These are phyloP conservation scores for Suhomyces sp. DNA, from an alignment of 805 yeast genomes.

Conservation along the genomic window DNA sequence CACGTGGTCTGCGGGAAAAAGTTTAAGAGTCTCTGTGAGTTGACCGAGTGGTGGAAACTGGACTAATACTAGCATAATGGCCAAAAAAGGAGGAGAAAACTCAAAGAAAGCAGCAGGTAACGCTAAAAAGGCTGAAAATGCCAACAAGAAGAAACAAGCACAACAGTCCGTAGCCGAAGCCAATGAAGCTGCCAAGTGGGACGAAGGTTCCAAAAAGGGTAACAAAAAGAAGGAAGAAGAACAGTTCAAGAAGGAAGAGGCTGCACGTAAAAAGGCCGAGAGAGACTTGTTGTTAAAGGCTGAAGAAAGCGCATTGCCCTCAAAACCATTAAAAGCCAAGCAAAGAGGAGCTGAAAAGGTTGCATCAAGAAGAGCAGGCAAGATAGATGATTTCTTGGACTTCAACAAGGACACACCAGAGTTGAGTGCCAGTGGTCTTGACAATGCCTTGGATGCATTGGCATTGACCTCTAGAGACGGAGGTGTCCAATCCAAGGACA, in stretches of 20 bases:
- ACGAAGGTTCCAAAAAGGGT: constrained; percentile 65
- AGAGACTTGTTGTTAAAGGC: constrained; percentile 63
- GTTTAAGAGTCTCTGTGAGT: not conserved
- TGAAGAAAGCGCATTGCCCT: constrained; percentile 62
- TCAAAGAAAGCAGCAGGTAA: constrained; percentile 60
- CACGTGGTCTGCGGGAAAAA: not conserved
- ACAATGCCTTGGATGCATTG: constrained; percentile 75
- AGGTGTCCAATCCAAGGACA: constrained; percentile 56
- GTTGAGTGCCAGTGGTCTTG: constrained; percentile 71
- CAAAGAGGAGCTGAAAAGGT: constrained; percentile 68
- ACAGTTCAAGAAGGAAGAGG: constrained; percentile 69
- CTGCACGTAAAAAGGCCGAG: constrained; percentile 76
- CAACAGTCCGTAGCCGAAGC: constrained; percentile 46
- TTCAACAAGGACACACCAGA: constrained; percentile 47
- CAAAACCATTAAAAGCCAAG: constrained; percentile 51
- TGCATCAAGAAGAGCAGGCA: constrained; percentile 57
- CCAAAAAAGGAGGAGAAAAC: constrained; percentile 47
- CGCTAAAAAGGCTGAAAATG: constrained; percentile 64
- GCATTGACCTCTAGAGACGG: constrained; percentile 57
- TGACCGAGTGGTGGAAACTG: not conserved
- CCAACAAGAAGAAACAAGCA: constrained; percentile 53
- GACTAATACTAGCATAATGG: constrained; percentile 32
- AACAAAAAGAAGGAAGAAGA: constrained; percentile 69
- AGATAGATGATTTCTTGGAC: constrained; percentile 65
- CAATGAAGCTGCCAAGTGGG: constrained; percentile 65